Evolutionary conservation across 768 basidiomycete species (phyloP).

Genomic region (Collybiopsis confluens): DNA sequence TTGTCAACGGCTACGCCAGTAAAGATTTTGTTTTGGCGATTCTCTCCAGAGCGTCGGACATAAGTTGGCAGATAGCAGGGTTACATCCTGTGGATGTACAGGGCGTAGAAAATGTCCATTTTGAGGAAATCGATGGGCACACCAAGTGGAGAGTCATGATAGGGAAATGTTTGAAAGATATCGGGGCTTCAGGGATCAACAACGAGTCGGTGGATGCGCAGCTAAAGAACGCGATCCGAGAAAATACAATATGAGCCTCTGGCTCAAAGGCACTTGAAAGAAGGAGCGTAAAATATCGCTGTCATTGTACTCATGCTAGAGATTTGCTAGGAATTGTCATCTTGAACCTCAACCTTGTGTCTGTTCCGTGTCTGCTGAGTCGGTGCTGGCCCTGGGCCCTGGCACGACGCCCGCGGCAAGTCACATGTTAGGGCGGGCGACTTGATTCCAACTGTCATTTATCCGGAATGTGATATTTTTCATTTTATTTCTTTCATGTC

Average conservation of each 20-base stretch:
- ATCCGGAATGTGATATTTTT: background rate
- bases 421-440: background rate
- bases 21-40: constrained; percentile 54
- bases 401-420: no score
- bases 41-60: constrained; percentile 41
- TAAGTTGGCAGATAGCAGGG: constrained; percentile 49
- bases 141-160: constrained; percentile 46
- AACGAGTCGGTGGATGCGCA: constrained; percentile 32
- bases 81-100: constrained; percentile 41
- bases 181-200: constrained; percentile 35
- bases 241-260: no score
- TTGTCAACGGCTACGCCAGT: constrained; percentile 50
- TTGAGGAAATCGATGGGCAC: constrained; percentile 45
- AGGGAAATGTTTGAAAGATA: constrained; percentile 37
- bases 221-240: constrained; percentile 23
- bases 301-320: background rate
- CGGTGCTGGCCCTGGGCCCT: no score
- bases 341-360: no score
- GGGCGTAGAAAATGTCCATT: constrained; percentile 50
- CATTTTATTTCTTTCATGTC: constrained; percentile 22
- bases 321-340: no score
- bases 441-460: background rate
- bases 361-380: no score
- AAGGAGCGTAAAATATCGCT: background rate
- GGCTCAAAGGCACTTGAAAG: background rate